phyloP scores from a whole-genome alignment of 1,284 basidiomycete species.

The Leccinum laetum region DNA sequence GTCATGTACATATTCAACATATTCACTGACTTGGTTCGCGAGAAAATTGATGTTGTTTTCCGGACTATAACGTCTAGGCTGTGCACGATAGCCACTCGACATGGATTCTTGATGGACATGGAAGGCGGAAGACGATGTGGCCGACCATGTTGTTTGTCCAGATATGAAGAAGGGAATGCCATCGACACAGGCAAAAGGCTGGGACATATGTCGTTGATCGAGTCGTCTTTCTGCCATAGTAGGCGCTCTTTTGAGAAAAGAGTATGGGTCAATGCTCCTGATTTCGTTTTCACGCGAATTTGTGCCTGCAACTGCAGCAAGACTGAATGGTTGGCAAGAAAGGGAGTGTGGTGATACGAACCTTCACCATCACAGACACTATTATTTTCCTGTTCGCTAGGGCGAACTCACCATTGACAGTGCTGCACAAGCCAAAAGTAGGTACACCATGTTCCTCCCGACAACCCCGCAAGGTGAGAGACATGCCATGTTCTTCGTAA shows the following conservation, averaged over 20 bases:
- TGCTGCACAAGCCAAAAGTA: constrained; percentile 32
- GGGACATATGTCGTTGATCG: constrained; percentile 37
- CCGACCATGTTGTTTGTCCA: constrained; percentile 29
- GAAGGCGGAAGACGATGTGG: constrained; percentile 50
- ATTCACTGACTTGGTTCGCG: constrained; percentile 22
- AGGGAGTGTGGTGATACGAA: constrained; percentile 25
- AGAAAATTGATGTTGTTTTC: constrained; percentile 36
- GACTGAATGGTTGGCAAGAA: constrained; percentile 1
- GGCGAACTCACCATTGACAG: constrained; percentile 38
- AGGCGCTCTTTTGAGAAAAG: constrained; percentile 33
- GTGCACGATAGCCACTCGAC: constrained; percentile 41
- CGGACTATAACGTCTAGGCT: constrained; percentile 44
- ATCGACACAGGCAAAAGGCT: constrained; percentile 47
- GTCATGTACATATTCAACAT: constrained; percentile 7
- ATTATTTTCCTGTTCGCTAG: constrained; percentile 41
- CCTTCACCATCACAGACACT: constrained; percentile 44
- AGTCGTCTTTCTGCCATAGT: constrained; percentile 42
- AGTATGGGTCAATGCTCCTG: constrained; percentile 35
- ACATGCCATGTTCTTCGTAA: constrained; percentile 31
- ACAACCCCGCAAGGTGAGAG: constrained; percentile 29
- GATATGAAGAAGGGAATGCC: constrained; percentile 47
- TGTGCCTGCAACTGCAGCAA: constrained; percentile 50
- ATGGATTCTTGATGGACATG: constrained; percentile 37
- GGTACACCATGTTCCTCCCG: constrained; percentile 33
- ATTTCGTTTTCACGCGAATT: constrained; percentile 43